Conservation (phyloP, 2,329 filamentous ascomycete genomes). For the Sporothrix pallida region DNA sequence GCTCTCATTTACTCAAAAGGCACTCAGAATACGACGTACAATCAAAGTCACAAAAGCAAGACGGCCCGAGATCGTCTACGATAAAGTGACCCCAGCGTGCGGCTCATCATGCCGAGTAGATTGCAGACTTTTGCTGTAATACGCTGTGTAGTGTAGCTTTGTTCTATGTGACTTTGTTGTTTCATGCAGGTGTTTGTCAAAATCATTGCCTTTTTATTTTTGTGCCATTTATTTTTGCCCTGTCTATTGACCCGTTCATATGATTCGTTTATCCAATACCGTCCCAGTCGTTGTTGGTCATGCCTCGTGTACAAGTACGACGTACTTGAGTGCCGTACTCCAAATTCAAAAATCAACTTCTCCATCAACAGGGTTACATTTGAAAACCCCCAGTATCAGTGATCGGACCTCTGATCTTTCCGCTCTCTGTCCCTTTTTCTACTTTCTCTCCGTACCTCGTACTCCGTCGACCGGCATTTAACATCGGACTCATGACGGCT, state of each 20-base stretch:
- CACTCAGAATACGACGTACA: background rate
- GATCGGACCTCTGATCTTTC: too few relatives aligned
- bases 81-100: background rate
- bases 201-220: background rate
- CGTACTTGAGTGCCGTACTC: background rate
- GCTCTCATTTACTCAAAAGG: background rate
- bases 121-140: background rate
- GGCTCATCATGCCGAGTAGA: conserved; percentile 3
- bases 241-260: conserved; percentile 1
- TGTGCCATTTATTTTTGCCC: background rate
- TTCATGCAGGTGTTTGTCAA: too few relatives aligned
- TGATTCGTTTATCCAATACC: too few relatives aligned
- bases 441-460: background rate
- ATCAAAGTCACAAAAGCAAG: background rate
- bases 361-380: too few relatives aligned
- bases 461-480: too few relatives aligned
- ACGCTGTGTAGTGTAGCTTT: background rate
- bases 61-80: background rate
- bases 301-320: background rate
- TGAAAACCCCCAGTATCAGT: too few relatives aligned
- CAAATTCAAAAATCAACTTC: too few relatives aligned
- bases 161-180: background rate
- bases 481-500: conserved; percentile 47
- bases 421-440: background rate
- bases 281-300: background rate